Evolutionary conservation across 495 filamentous ascomycete species (phyloP), one percentile per base, ranked within the genome.

Genomic region (Aspergillus coremiiformis): DNA sequence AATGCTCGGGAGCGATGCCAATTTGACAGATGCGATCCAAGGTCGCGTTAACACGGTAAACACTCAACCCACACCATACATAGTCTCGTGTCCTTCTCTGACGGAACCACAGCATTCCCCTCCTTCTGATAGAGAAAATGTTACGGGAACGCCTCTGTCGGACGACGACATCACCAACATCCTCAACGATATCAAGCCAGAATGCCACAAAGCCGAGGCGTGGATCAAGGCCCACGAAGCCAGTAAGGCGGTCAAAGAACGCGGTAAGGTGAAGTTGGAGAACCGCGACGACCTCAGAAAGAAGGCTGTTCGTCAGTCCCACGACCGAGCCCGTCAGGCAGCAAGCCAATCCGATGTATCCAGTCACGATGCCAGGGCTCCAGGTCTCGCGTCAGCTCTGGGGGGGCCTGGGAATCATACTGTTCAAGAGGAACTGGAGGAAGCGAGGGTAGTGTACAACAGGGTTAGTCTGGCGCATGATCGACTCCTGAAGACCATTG

Each of bases 131-230:
- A 12, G 11, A 12, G 11, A 10, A 8, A 9, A 2, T 32, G 11
- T 12, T 32, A 9, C 5, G 11, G 29, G 29, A 12, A 2, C 26
- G 7, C 41, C 54, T 29, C 51, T 65, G 9, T 64, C 81, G 1
- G 69, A 77, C 41, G 74, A 80, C 4, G 70, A 71, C 5, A 70
- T 92, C 47, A 76, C 83, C 37, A 74, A 78, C 5, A 78, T 91
- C 59, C 75, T 94, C 22, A 73, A 74, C 41, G 67, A 76, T 12
- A 82, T 84, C 5, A 77, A 78, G 30, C 83, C 86, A 6, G 85
- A 93, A 20, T 60, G 54, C 29, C 48, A 33, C 23, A 52, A 49
- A 27, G 60, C 59, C 4, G 52, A 58, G 44, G 37, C 52, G 15
- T 56, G 54, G 59, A 44, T 61, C 4, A 56, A 26, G 26, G 51